These are phyloP conservation scores for Saturnispora halmiae DNA, from an alignment of 805 yeast species.

Conservation along the genomic window DNA sequence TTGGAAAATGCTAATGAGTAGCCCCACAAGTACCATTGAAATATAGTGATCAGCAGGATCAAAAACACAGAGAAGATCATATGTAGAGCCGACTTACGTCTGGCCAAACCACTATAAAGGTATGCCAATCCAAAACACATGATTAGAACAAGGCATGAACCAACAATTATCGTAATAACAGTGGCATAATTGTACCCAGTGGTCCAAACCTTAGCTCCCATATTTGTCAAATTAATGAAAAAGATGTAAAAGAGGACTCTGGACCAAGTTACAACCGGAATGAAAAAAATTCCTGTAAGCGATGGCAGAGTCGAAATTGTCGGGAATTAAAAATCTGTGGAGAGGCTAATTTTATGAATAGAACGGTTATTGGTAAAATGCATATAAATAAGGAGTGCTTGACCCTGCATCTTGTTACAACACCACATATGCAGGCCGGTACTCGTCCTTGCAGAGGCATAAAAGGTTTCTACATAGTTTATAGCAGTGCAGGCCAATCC, in stretches of 20 bases:
- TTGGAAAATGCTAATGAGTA: conserved; percentile 79
- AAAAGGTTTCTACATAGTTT: too few relatives aligned
- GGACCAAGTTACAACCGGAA: neutral
- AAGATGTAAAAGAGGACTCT: neutral
- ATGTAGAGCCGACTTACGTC: conserved; percentile 83
- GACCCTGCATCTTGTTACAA: too few relatives aligned
- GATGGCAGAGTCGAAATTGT: too few relatives aligned
- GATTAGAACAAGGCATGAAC: conserved; percentile 66
- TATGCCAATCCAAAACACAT: conserved; percentile 96
- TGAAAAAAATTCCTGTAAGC: too few relatives aligned
- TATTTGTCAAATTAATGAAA: neutral
- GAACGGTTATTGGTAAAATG: too few relatives aligned
- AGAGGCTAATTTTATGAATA: too few relatives aligned
- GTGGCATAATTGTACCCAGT: conserved; percentile 36
- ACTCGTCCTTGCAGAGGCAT: too few relatives aligned
- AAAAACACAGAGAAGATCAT: conserved; percentile 76
- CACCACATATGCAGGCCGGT: too few relatives aligned
- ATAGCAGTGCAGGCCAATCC: neutral
- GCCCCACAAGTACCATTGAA: conserved; percentile 99
- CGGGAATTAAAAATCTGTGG: too few relatives aligned
- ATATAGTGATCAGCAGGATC: conserved; percentile 36
- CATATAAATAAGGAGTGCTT: too few relatives aligned
- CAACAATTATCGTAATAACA: conserved; percentile 44
- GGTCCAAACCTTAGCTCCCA: conserved; percentile 12
- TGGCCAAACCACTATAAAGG: conserved; percentile 81